Evolutionary conservation across 805 yeast genomes (phyloP).

Genomic region (Yarrowia sp.): DNA sequence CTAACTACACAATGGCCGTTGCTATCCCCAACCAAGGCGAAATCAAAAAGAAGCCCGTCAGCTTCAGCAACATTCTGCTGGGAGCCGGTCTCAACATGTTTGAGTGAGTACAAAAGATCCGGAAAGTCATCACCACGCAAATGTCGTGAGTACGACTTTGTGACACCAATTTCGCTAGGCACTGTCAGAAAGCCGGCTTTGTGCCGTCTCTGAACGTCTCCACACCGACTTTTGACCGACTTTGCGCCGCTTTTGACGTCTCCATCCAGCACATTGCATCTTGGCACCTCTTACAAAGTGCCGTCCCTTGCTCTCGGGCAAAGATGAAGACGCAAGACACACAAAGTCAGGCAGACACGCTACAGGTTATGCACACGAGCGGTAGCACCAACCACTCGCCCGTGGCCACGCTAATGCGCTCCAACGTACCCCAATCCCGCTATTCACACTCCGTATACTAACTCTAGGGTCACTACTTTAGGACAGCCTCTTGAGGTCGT

Average conservation of each 20-base stretch:
- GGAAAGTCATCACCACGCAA: neutral
- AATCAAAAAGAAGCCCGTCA: conserved; percentile 82
- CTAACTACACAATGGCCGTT: conserved; percentile 23
- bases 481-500: conserved; percentile 97
- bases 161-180: neutral
- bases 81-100: conserved; percentile 94
- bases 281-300: neutral
- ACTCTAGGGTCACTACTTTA: conserved; percentile 72
- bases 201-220: neutral
- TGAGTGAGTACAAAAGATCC: conserved; percentile 55
- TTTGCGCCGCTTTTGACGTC: neutral
- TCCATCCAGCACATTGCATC: conserved; percentile 1
- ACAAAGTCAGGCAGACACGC: neutral
- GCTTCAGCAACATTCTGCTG: conserved; percentile 84
- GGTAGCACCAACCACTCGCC: too few species aligned
- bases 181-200: conserved; percentile 1
- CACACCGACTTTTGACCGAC: neutral
- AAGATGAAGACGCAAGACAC: too few species aligned
- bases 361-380: neutral
- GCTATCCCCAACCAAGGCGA: conserved; percentile 43
- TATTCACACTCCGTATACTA: conserved; percentile 1
- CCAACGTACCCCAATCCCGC: conserved; percentile 1
- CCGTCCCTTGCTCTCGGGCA: neutral
- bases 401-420: neutral
- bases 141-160: too few species aligned